phyloP scores from a whole-genome alignment of 768 basidiomycete genomes.

The Boletellus emodensis region DNA sequence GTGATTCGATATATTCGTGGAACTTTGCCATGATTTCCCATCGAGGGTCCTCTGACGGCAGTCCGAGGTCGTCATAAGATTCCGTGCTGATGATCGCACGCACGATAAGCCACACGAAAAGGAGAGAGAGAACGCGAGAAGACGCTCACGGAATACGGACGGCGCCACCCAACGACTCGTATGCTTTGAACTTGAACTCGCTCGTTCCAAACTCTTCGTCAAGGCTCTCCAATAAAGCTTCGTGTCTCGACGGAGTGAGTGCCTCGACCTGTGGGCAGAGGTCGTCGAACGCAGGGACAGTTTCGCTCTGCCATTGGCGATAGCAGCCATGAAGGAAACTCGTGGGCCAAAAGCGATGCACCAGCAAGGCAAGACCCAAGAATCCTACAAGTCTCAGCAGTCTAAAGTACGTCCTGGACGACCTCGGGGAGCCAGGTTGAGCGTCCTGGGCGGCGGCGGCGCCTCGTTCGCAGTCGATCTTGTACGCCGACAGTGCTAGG shows the following conservation, averaged over 20 bases:
- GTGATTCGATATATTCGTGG: constrained; percentile 27
- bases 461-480: constrained; percentile 15
- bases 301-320: neutral
- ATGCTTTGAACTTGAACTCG: constrained; percentile 28
- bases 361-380: constrained; percentile 9
- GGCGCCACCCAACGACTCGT: constrained; percentile 34
- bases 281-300: constrained; percentile 1
- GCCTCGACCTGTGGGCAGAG: constrained; percentile 29
- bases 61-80: constrained; percentile 47
- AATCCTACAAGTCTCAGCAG: constrained; percentile 1
- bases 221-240: constrained; percentile 19
- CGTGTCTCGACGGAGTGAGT: constrained; percentile 13
- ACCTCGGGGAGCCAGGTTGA: neutral
- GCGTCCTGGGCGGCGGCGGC: neutral
- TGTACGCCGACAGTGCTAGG: neutral
- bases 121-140: neutral
- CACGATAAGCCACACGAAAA: neutral
- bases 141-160: constrained; percentile 31
- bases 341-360: constrained; percentile 5
- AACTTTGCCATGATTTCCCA: constrained; percentile 30
- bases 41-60: constrained; percentile 45
- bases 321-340: neutral
- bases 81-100: constrained; percentile 41
- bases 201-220: constrained; percentile 20
- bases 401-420: neutral